Percentiles rank a stretch among this genome's conserved stretches.
Conservation (phyloP, 129 eudicot genomes). For the Rutidosis leptorrhynchoides region DNA sequence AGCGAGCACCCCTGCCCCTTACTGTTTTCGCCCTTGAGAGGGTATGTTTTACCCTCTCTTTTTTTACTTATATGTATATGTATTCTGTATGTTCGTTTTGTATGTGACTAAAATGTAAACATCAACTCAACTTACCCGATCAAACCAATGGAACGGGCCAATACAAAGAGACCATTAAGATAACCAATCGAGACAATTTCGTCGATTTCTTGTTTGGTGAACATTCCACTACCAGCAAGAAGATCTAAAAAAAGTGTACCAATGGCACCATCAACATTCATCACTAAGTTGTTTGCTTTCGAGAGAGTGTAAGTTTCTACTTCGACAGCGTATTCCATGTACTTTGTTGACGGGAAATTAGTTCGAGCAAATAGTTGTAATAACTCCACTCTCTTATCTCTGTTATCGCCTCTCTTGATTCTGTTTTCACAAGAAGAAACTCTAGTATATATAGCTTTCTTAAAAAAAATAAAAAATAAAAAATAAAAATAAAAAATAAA, state of each 20-base stretch:
- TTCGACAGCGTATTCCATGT: conserved; percentile 93
- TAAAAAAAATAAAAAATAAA: too few relatives aligned
- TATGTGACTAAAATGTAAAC: not conserved
- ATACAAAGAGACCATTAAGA: conserved; percentile 86
- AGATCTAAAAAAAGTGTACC: conserved; percentile 96
- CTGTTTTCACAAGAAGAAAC: conserved; percentile 32
- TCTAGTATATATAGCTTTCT: too few relatives aligned
- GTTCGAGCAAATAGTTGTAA: conserved; percentile 78
- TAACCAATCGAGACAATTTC: conserved; percentile 86
- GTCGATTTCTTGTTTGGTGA: conserved; percentile 85
- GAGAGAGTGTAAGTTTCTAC: conserved; percentile 95
- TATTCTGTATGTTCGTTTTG: not conserved
- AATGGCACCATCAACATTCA: conserved; percentile 94
- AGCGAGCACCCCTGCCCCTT: too few relatives aligned
- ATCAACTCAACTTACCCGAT: conserved; percentile 61
- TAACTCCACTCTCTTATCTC: conserved; percentile 89
- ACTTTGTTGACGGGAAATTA: conserved; percentile 81
- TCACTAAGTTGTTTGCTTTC: conserved; percentile 86
- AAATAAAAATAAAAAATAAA: too few relatives aligned
- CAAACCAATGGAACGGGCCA: conserved; percentile 94
- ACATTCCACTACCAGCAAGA: conserved; percentile 88
- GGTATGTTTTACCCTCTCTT: too few relatives aligned
- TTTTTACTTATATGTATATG: too few relatives aligned
- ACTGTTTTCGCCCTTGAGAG: too few relatives aligned
- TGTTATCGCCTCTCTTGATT: conserved; percentile 91